Percentiles rank a stretch among this genome's conserved stretches.
Evolutionary conservation across 73 alveolate genomes (phyloP).

Genomic region (Paraurostyla sp.): DNA sequence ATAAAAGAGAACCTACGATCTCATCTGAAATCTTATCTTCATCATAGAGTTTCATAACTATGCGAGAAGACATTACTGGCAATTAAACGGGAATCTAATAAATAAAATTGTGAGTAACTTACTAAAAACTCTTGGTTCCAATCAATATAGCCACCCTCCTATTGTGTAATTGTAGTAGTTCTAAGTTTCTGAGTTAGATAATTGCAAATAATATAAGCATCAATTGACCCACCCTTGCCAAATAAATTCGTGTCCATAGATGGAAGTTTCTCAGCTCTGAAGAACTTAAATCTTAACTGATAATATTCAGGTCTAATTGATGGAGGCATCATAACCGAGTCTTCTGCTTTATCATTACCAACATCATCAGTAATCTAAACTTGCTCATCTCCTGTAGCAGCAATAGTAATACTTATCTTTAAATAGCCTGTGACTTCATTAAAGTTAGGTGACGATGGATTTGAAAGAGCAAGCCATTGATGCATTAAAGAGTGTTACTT

Average conservation of each 20-base stretch:
- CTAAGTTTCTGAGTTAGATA: slow-evolving; percentile 68
- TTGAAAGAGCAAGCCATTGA: slow-evolving; percentile 94
- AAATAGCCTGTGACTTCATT: slow-evolving; percentile 92
- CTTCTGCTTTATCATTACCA: slow-evolving; percentile 66
- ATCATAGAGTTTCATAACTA: slow-evolving; percentile 73
- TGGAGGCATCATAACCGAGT: slow-evolving; percentile 90
- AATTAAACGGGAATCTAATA: slow-evolving; percentile 70
- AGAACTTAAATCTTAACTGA: slow-evolving; percentile 80
- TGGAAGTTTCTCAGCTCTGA: slow-evolving; percentile 88
- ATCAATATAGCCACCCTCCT: slow-evolving; percentile 66
- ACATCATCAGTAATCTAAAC: slow-evolving; percentile 78
- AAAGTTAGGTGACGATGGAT: slow-evolving; percentile 89
- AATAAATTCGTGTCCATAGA: slow-evolving; percentile 73
- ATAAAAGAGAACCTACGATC: slow-evolving; percentile 77
- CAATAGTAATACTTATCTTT: slow-evolving; percentile 87
- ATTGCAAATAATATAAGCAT: slow-evolving; percentile 78
- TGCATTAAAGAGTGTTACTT: slow-evolving; percentile 91
- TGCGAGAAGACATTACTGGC: slow-evolving; percentile 76
- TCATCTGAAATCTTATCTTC: slow-evolving; percentile 65
- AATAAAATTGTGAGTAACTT: slow-evolving; percentile 26
- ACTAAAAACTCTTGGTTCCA: slow-evolving; percentile 77
- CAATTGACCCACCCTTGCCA: slow-evolving; percentile 64
- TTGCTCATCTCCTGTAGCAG: slow-evolving; percentile 87
- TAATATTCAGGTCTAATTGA: slow-evolving; percentile 82
- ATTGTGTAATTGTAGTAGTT: slow-evolving; percentile 60